Percentiles rank a stretch among this genome's conserved stretches.
These are phyloP conservation scores for Candida railenensis DNA, from an alignment of 805 yeast genomes.

Conservation along the genomic window DNA sequence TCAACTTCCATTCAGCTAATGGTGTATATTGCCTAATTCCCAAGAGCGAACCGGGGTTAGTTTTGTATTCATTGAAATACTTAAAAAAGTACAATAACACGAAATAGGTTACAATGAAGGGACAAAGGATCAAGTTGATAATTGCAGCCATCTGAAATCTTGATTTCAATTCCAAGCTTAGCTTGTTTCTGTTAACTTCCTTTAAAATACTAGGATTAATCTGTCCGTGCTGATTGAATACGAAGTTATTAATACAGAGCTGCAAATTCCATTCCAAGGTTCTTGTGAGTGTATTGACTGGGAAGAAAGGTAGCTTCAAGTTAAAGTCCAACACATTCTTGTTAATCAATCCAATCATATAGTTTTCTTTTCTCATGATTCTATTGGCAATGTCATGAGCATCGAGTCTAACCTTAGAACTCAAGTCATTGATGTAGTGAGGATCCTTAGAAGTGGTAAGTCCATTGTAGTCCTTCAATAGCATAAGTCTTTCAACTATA, in stretches of 20 bases:
- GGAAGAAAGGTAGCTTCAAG: conserved; percentile 27
- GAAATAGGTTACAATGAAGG: conserved; percentile 82
- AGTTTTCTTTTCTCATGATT: conserved; percentile 93
- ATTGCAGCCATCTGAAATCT: conserved; percentile 87
- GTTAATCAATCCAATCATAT: conserved; percentile 85
- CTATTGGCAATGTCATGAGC: conserved; percentile 95
- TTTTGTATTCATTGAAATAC: conserved; percentile 88
- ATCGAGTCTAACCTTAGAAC: conserved; percentile 72
- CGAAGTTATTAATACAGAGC: conserved; percentile 81
- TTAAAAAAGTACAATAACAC: conserved; percentile 80
- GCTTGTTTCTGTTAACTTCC: conserved; percentile 62
- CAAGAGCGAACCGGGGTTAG: conserved; percentile 79
- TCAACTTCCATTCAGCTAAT: conserved; percentile 88
- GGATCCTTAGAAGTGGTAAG: conserved; percentile 36
- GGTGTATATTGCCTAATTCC: conserved; percentile 83
- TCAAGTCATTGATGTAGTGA: conserved; percentile 48
- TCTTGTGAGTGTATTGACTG: conserved; percentile 57
- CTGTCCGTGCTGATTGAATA: conserved; percentile 82
- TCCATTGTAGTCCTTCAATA: conserved; percentile 78
- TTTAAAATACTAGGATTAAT: conserved; percentile 68
- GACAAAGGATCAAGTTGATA: conserved; percentile 78
- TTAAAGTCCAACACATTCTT: conserved; percentile 70
- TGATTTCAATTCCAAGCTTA: conserved; percentile 69
- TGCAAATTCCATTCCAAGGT: conserved; percentile 94
- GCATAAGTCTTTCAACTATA: conserved; percentile 73